These are phyloP conservation scores for Tricholoma flavovirens DNA, from an alignment of 768 basidiomycete species.

Conservation along the genomic window DNA sequence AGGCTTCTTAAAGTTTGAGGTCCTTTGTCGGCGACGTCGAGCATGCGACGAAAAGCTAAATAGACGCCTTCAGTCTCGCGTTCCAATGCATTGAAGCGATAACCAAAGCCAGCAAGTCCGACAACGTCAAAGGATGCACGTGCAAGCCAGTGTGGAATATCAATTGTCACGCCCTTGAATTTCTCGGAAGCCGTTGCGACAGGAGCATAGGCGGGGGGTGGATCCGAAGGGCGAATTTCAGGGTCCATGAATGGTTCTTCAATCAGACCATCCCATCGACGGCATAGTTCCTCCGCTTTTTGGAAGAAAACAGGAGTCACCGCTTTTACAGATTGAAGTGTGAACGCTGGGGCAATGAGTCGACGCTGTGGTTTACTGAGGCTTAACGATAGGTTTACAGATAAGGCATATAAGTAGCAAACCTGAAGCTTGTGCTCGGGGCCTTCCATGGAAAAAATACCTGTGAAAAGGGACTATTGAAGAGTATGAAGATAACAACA, in stretches of 20 bases:
- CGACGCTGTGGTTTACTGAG: constrained; percentile 26
- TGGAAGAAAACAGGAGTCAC: constrained; percentile 43
- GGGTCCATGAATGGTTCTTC: constrained; percentile 5
- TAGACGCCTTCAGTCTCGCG: constrained; percentile 46
- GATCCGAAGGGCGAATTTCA: constrained; percentile 2
- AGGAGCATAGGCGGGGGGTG: constrained; percentile 9
- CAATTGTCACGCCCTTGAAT: constrained; percentile 26
- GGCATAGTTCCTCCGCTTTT: constrained; percentile 46
- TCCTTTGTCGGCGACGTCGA: constrained; percentile 42
- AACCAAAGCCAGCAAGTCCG: constrained; percentile 51
- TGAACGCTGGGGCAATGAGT: constrained; percentile 47
- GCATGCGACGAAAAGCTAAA: constrained; percentile 44
- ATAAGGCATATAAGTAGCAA: constrained; percentile 1
- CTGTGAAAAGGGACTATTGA: constrained; percentile 17
- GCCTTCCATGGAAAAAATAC: constrained; percentile 50
- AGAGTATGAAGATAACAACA: not conserved
- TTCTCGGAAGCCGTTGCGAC: constrained; percentile 8
- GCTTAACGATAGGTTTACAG: not conserved
- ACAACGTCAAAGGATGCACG: constrained; percentile 61
- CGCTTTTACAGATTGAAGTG: constrained; percentile 35
- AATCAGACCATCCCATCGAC: constrained; percentile 36
- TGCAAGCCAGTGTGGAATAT: constrained; percentile 54
- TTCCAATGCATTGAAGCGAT: constrained; percentile 43
- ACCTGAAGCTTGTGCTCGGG: constrained; percentile 39
- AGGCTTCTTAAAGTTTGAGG: constrained; percentile 33